Conservation (phyloP, 306 rosid genomes). For the Hippophae tibetana region DNA sequence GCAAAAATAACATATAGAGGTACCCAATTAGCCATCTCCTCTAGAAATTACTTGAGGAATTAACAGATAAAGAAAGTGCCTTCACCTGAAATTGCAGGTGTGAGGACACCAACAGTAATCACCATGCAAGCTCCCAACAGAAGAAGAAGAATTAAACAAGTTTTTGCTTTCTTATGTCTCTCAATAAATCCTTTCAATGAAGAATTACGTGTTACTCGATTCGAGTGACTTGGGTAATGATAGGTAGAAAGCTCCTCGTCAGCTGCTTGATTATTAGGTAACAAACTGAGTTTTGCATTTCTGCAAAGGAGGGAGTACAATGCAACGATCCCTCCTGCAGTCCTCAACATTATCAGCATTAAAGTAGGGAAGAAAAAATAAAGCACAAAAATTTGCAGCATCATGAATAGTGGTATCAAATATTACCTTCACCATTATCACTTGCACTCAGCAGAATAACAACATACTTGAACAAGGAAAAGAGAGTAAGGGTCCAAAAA, state of each 20-base stretch:
- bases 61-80: constrained; percentile 14
- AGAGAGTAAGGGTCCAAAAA: constrained; percentile 63
- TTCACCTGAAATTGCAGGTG: constrained; percentile 73
- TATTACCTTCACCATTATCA: constrained; percentile 78
- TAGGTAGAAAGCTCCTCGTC: constrained; percentile 80
- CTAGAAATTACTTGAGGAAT: constrained; percentile 5
- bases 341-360: constrained; percentile 6
- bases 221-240: constrained; percentile 39
- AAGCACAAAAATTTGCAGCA: constrained; percentile 3
- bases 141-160: constrained; percentile 48
- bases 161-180: constrained; percentile 49
- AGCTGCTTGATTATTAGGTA: constrained; percentile 70
- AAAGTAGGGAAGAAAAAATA: not conserved
- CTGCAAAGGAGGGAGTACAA: constrained; percentile 70
- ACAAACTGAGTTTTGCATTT: constrained; percentile 59
- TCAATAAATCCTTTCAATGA: constrained; percentile 56
- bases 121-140: constrained; percentile 79
- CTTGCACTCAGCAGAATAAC: constrained; percentile 43
- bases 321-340: constrained; percentile 73
- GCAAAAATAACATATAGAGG: constrained; percentile 29
- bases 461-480: constrained; percentile 56
- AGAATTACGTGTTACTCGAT: constrained; percentile 33
- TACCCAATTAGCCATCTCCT: constrained; percentile 9
- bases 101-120: constrained; percentile 53
- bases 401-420: constrained; percentile 7